Percentiles rank a stretch among this genome's conserved stretches.
Evolutionary conservation across 2,329 filamentous ascomycete genomes (phyloP).

Genomic region (Fusarium piperis): DNA sequence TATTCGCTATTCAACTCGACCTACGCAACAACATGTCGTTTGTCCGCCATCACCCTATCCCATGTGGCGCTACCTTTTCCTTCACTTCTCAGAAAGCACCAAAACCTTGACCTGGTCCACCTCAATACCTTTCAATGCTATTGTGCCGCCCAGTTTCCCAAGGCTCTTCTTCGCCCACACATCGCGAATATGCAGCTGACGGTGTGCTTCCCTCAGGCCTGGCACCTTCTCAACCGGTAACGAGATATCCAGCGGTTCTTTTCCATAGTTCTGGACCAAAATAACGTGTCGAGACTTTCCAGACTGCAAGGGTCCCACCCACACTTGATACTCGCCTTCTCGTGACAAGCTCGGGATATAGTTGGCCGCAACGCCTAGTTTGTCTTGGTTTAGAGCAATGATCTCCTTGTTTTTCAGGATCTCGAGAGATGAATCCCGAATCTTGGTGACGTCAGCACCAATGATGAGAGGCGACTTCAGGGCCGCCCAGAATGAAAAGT

Average conservation of each 20-base stretch:
- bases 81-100: background rate
- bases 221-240: background rate
- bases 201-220: background rate
- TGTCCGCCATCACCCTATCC: background rate
- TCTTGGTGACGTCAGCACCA: background rate
- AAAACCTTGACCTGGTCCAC: background rate
- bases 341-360: background rate
- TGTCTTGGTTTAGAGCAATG: background rate
- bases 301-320: background rate
- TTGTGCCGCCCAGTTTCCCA: background rate
- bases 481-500: background rate
- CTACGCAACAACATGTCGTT: background rate
- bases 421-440: background rate
- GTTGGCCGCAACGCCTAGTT: background rate
- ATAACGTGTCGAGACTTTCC: background rate
- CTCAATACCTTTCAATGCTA: background rate
- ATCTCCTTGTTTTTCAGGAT: background rate
- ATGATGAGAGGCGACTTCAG: conserved; percentile 2
- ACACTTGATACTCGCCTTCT: background rate
- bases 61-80: too few species aligned
- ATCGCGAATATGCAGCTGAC: background rate
- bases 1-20: background rate
- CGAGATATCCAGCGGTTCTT: background rate
- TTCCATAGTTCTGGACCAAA: background rate
- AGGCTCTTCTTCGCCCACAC: background rate